These are phyloP conservation scores for Cercospora nicotianae DNA, from an alignment of 2,329 filamentous ascomycete species.

Conservation along the genomic window DNA sequence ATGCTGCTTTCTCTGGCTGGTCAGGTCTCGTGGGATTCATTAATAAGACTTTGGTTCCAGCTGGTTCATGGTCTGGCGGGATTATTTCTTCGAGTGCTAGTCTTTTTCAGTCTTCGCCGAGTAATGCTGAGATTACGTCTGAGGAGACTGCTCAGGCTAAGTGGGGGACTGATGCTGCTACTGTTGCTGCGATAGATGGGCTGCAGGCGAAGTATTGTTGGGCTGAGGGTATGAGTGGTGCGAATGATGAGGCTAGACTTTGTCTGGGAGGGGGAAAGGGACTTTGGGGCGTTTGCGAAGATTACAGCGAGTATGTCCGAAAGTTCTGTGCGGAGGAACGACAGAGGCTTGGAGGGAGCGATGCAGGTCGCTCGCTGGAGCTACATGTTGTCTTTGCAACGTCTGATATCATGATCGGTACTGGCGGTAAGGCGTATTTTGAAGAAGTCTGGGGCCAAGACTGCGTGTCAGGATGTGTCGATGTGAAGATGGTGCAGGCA, in stretches of 20 bases:
- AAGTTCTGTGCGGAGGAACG: conserved; percentile 25
- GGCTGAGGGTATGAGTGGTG: conserved; percentile 39
- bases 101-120: conserved; percentile 22
- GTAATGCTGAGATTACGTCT: background rate
- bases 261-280: conserved; percentile 40
- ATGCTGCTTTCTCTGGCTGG: conserved; percentile 36
- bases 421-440: conserved; percentile 46
- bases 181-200: conserved; percentile 27
- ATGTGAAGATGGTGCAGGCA: conserved; percentile 38
- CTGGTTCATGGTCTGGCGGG: conserved; percentile 34
- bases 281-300: conserved; percentile 40
- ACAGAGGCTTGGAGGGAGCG: conserved; percentile 8
- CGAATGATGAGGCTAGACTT: conserved; percentile 43
- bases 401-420: conserved; percentile 47
- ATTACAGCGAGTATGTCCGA: conserved; percentile 38
- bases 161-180: conserved; percentile 32
- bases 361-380: conserved; percentile 24
- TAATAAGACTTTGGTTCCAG: conserved; percentile 36
- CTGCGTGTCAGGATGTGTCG: conserved; percentile 35
- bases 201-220: conserved; percentile 29
- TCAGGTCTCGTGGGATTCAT: conserved; percentile 38
- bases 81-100: conserved; percentile 28
- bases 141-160: conserved; percentile 26
- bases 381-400: conserved; percentile 42
- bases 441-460: conserved; percentile 43